Evolutionary conservation across 2,329 filamentous ascomycete species (phyloP).

Genomic region (Fusarium hainanense): DNA sequence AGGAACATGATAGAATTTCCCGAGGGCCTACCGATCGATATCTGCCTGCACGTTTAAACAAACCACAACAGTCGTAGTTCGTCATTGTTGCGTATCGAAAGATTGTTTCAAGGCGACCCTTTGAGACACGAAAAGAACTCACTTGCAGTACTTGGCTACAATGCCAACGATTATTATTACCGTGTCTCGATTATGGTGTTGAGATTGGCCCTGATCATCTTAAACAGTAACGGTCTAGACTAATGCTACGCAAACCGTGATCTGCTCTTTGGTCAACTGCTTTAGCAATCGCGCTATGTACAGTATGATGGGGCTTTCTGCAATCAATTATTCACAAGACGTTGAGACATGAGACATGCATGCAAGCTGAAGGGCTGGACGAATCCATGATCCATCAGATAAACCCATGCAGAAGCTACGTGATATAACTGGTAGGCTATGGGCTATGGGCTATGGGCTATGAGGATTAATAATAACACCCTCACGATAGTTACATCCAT

Average conservation of each 20-base stretch:
- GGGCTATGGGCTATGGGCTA: too few species aligned
- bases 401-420: background rate
- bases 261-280: background rate
- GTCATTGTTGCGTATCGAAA: too few species aligned
- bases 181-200: too few species aligned
- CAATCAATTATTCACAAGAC: background rate
- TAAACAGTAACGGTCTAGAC: background rate
- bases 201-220: too few species aligned
- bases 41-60: too few species aligned
- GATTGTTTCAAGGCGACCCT: background rate
- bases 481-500: background rate
- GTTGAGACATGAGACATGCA: conserved; percentile 13
- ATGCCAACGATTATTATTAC: too few species aligned
- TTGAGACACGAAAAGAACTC: background rate
- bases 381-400: too few species aligned
- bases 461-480: background rate
- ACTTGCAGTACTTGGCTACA: background rate
- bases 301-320: conserved; percentile 2
- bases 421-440: too few species aligned
- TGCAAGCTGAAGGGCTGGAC: background rate
- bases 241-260: background rate
- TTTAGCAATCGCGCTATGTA: conserved; percentile 9
- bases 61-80: too few species aligned
- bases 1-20: too few species aligned
- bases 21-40: too few species aligned